Evolutionary conservation across 768 basidiomycete genomes (phyloP).

Genomic region (Paxillus involutus): DNA sequence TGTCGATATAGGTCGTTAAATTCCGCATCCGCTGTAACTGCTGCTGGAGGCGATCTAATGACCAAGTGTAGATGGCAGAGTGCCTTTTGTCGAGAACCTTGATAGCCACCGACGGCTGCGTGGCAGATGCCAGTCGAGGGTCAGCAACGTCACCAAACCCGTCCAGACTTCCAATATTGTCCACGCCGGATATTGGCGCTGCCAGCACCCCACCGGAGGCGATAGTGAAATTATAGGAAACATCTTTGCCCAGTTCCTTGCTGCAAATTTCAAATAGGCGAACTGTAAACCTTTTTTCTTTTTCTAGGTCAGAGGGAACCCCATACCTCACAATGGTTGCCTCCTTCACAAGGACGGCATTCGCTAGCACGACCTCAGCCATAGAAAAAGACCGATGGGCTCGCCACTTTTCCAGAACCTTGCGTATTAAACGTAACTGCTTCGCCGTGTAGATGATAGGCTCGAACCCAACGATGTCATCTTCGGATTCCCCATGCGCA

Average conservation of each 20-base stretch:
- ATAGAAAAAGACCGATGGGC: conserved; percentile 84
- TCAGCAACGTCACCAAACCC: conserved; percentile 95
- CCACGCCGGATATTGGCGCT: conserved; percentile 78
- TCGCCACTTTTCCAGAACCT: conserved; percentile 84
- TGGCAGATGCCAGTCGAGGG: conserved; percentile 65
- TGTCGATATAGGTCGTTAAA: conserved; percentile 83
- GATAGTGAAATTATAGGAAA: conserved; percentile 90
- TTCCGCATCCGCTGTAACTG: conserved; percentile 94
- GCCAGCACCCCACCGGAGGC: conserved; percentile 80
- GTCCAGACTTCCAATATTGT: conserved; percentile 83
- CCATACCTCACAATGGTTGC: conserved; percentile 88
- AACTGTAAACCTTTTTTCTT: neutral
- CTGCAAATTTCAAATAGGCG: conserved; percentile 38
- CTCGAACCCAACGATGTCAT: conserved; percentile 65
- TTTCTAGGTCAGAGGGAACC: neutral
- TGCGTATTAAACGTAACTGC: conserved; percentile 80
- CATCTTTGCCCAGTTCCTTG: conserved; percentile 83
- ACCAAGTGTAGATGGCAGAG: conserved; percentile 90
- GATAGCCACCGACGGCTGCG: conserved; percentile 83
- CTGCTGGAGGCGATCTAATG: conserved; percentile 82
- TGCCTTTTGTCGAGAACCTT: conserved; percentile 90
- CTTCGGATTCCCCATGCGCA: conserved; percentile 73
- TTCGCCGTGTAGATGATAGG: conserved; percentile 80
- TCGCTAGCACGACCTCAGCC: conserved; percentile 85
- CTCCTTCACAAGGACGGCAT: conserved; percentile 87